Conservation (phyloP, 805 yeast genomes). For the Naumovozyma baii region DNA sequence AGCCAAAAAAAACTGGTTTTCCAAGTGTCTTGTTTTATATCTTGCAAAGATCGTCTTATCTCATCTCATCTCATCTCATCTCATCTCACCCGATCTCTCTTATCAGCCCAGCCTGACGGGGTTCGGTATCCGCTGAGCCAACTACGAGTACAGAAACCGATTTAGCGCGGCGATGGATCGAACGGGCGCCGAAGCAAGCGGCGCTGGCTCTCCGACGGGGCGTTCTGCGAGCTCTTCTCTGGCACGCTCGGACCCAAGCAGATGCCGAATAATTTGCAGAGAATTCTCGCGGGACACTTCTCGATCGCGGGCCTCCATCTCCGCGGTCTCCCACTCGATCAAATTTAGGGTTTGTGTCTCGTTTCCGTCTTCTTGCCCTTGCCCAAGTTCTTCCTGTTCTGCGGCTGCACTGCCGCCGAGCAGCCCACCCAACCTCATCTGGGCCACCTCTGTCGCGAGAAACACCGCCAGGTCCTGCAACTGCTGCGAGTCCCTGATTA, state of each 20-base stretch:
- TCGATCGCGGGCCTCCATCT: no score
- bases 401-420: background rate
- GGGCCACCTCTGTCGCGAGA: background rate
- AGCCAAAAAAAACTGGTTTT: no score
- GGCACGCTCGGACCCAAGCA: no score
- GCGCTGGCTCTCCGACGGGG: background rate
- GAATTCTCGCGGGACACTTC: no score
- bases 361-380: background rate
- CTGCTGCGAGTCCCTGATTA: background rate
- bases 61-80: no score
- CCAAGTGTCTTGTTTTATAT: no score
- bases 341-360: background rate
- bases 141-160: background rate
- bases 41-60: no score
- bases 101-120: no score
- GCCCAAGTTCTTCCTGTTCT: background rate
- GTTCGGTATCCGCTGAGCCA: background rate
- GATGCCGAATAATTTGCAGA: no score
- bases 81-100: no score
- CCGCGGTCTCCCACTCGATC: background rate
- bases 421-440: background rate
- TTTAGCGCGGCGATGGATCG: background rate
- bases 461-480: background rate
- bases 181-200: background rate
- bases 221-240: no score